Base-by-base conservation (phyloP, 176 grass and related monocot species). In the Bolboschoenus planiculmis region DNA sequence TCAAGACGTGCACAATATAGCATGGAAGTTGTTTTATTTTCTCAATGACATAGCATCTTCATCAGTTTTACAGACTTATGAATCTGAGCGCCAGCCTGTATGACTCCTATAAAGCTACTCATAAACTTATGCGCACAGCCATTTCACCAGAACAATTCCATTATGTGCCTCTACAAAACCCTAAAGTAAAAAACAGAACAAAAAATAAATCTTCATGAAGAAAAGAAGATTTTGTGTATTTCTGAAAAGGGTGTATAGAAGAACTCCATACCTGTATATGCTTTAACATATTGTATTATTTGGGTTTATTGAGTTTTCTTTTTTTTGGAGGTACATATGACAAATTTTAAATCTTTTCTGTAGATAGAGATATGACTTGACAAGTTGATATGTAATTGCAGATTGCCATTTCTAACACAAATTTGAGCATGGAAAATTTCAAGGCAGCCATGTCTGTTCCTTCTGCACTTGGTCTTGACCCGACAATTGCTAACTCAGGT, bases 391-490 rank as follows among this genome's bases (percentile, higher is more conserved):
- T 67, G n/a, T 53, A 63, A 73, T 93, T 87, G 56, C 82, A 98
- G 96, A 92, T 98, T 85, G 96, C 96, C 40, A 85, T 91, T 88
- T 95, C 91, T 50, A 98, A 95, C 85, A 95, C 96, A 83, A 56
- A 81, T 82, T 82, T 95, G 53, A 98, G 96, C 65, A 83, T 98
- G 85, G 87, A 91, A 81, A 98, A 98, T 43, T 93, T 95, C 62
- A 95, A 91, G 72, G 90, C 96, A 77, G 96, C 96, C 59, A 95
- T 90, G 96, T 95, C 92, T 85, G 87, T 98, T 90, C 96, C 92
- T 78, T 50, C 90, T 26, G 78, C 90, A 61, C 92, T 98, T 88
- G 96, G 96, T 57, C 92, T 98, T 85, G 92, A 95, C 85, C 96
- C 92, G 50, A 84, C 87, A 53, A 18, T 98, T 86, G 96, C 96